phyloP scores from a whole-genome alignment of 768 basidiomycete species.

The Hericium coralloides region DNA sequence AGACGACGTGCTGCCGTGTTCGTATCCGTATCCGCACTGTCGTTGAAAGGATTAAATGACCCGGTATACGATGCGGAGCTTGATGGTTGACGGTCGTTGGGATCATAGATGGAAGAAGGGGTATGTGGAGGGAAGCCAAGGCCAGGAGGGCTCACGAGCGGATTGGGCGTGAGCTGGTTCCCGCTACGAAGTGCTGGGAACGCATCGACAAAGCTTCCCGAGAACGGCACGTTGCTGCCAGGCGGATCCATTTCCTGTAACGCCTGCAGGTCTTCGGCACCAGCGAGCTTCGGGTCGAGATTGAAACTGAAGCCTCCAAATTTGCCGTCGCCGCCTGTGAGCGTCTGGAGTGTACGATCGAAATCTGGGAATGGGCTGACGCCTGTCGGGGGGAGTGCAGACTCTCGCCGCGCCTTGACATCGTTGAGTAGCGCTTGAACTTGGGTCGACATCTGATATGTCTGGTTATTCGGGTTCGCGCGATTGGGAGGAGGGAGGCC shows the following conservation, averaged over 20 bases:
- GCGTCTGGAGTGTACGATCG: slow-evolving; percentile 70
- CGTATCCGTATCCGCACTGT: slow-evolving; percentile 39
- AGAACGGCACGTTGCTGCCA: slow-evolving; percentile 43
- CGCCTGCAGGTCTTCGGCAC: slow-evolving; percentile 34
- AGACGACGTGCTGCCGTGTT: slow-evolving; percentile 24
- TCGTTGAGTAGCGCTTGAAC: slow-evolving; percentile 82
- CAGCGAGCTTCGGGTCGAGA: slow-evolving; percentile 68
- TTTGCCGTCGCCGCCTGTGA: slow-evolving; percentile 53
- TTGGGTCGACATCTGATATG: slow-evolving; percentile 83
- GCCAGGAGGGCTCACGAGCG: slow-evolving; percentile 44
- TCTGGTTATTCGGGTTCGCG: slow-evolving; percentile 29
- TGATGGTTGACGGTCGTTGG: slow-evolving; percentile 40
- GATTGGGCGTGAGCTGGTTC: slow-evolving; percentile 19
- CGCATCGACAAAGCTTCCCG: slow-evolving; percentile 57
- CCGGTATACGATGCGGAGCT: slow-evolving; percentile 53
- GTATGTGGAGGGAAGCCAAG: slow-evolving; percentile 39
- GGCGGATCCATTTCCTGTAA: slow-evolving; percentile 30
- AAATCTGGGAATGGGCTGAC: slow-evolving; percentile 82
- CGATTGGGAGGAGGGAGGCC: slow-evolving; percentile 36
- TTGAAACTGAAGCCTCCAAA: slow-evolving; percentile 79
- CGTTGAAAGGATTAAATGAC: slow-evolving; percentile 76
- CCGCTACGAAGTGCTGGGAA: slow-evolving; percentile 53
- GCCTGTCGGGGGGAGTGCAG: slow-evolving; percentile 30
- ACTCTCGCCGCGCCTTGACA: slow-evolving; percentile 66
- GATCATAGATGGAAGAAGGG: slow-evolving; percentile 48